Evolutionary conservation across 352 stramenopile species (phyloP).

Genomic region (Phytophthora syringae): DNA sequence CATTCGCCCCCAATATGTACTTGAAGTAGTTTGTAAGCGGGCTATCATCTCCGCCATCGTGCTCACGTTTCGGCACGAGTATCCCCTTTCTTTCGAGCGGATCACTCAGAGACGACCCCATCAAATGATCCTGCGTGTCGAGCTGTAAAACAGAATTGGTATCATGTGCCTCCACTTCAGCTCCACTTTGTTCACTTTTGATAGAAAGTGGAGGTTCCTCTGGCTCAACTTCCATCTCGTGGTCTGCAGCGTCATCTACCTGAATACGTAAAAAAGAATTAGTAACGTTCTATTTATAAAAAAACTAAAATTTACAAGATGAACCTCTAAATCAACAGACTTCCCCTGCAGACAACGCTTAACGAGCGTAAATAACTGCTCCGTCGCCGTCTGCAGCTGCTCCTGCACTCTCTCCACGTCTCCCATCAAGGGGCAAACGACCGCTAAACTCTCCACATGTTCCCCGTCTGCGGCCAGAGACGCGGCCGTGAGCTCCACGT

Average conservation of each 20-base stretch:
- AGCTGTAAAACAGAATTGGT: no score
- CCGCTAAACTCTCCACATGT: background rate
- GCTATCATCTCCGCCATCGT: background rate
- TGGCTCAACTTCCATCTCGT: no score
- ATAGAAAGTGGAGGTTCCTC: no score
- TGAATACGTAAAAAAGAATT: no score
- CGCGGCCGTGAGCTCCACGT: conserved; percentile 3
- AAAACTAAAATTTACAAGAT: no score
- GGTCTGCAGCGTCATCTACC: no score
- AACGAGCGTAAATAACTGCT: background rate
- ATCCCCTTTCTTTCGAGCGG: no score
- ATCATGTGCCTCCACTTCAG: no score
- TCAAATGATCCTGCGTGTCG: background rate
- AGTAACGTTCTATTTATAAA: no score
- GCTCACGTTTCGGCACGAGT: no score
- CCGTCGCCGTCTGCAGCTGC: background rate
- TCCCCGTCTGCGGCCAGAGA: background rate
- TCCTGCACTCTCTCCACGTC: background rate
- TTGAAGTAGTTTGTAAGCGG: no score
- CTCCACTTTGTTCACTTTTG: no score
- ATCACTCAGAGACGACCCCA: background rate
- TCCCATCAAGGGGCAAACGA: background rate
- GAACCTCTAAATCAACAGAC: background rate
- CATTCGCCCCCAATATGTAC: background rate
- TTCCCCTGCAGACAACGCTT: background rate